Evolutionary conservation across 495 filamentous ascomycete species (phyloP).

Genomic region (Parmelia sp.): DNA sequence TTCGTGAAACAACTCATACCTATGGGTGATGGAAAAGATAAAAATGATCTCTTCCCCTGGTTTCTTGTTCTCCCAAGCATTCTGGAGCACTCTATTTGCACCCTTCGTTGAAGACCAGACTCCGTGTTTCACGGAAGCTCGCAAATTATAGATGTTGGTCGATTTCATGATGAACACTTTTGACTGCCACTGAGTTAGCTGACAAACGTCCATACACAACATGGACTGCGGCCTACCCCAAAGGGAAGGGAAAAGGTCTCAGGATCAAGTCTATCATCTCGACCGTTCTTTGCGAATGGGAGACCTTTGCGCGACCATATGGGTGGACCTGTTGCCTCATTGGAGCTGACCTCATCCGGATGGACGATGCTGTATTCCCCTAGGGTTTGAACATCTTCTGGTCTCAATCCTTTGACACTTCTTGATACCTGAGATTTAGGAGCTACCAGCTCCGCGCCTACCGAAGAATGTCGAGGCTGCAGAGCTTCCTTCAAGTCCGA

Average conservation of each 20-base stretch:
- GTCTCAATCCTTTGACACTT: background rate
- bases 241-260: constrained; percentile 17
- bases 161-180: constrained; percentile 25
- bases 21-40: constrained; percentile 22
- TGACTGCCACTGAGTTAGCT: constrained; percentile 12
- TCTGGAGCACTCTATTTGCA: constrained; percentile 23
- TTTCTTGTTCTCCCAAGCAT: constrained; percentile 20
- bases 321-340: background rate
- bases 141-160: constrained; percentile 12
- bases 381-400: background rate
- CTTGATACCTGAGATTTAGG: background rate
- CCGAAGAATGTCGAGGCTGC: background rate
- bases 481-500: constrained; percentile 15
- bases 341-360: background rate
- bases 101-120: constrained; percentile 24
- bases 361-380: background rate
- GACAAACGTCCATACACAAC: background rate
- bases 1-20: constrained; percentile 1
- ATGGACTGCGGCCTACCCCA: constrained; percentile 15
- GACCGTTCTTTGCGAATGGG: constrained; percentile 6
- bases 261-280: constrained; percentile 16
- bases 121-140: constrained; percentile 15
- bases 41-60: constrained; percentile 18
- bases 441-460: background rate
- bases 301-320: constrained; percentile 21